Base-by-base conservation (phyloP, 371 early-diverging fungal species). In the Enterocytospora artemiae region DNA sequence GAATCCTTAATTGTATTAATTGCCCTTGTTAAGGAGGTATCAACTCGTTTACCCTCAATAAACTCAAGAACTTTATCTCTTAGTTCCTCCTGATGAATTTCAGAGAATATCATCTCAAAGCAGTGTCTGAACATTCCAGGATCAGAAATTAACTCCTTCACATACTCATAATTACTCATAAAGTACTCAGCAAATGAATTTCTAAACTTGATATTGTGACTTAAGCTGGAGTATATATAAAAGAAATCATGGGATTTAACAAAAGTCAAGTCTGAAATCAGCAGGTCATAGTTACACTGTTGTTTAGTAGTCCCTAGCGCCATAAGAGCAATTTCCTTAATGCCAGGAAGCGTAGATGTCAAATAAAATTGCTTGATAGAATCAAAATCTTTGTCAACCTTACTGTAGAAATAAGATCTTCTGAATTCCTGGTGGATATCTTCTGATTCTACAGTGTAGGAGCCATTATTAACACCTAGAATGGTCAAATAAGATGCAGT, bases 301-400 rank as follows among this genome's bases (percentile, higher is more conserved):
- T 25, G 7, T 16, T 27, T 44, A 3, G 49, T 46, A 12, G 5
- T 32, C 14, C 45, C 49, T 16, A 57, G 20, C 3, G 58, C 58
- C 22, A 57, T 44, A 14, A 57, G 46, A 4, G 58, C 58, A 7
- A 14, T 9, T 24, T 57, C 30, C 45, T 55, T 57, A 7, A 44
- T 27, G n/a, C 58, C 58, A 25, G 58, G 45, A 16, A 22, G 14
- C 20, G 9, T 45, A 41, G 9, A 9, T 22, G 43, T 46, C 45
- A 50, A n/a, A 24, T 57, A 57, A 22, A 57, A 44, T 16, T 46
- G n/a, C 4, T 12, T 7, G 56, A 22, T 41, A 14, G 46, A 16
- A 7, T 57, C 58, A 46, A 57, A 57, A 16, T 45, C 20, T 14
- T 57, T 32, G 46, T 57, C 49, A 9, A 46, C 43, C 24, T 4